A percentile compares a stretch with the other conserved stretches of the same genome.
Conservation (phyloP, 176 grass and related monocot genomes). For the Oryza coarctata region DNA sequence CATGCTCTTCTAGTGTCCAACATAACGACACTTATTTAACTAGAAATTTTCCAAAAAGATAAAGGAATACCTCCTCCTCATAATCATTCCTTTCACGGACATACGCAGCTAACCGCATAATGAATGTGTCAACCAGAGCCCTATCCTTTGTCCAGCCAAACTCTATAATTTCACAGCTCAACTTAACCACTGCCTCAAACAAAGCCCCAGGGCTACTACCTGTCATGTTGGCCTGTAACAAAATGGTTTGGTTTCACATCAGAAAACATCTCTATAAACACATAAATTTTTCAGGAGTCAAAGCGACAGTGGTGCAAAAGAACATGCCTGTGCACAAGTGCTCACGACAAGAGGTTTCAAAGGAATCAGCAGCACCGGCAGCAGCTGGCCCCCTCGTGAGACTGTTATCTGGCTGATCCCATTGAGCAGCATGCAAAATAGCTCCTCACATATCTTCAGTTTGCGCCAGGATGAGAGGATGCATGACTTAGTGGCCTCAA, state of each 20-base stretch:
- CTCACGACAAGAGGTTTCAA: slow-evolving; percentile 96
- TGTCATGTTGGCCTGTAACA: slow-evolving; percentile 72
- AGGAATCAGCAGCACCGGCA: slow-evolving; percentile 85
- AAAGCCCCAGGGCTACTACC: slow-evolving; percentile 77
- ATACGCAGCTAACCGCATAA: slow-evolving; percentile 95
- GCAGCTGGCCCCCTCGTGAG: slow-evolving; percentile 85
- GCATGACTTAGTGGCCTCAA: slow-evolving; percentile 88
- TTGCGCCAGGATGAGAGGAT: slow-evolving; percentile 95
- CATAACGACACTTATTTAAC: slow-evolving; percentile 9
- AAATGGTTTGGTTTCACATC: slow-evolving; percentile 25
- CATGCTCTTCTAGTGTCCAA: background rate
- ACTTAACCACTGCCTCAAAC: slow-evolving; percentile 85
- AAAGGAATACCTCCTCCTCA: slow-evolving; percentile 74
- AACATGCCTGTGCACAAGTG: slow-evolving; percentile 80
- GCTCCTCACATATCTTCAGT: slow-evolving; percentile 83
- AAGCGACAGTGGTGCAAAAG: background rate
- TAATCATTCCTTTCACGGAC: slow-evolving; percentile 97
- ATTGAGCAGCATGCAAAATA: slow-evolving; percentile 80
- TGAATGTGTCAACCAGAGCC: slow-evolving; percentile 95
- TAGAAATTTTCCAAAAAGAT: slow-evolving; percentile 5
- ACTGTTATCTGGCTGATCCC: slow-evolving; percentile 97
- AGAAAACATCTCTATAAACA: slow-evolving; percentile 31
- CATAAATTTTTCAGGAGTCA: slow-evolving; percentile 1
- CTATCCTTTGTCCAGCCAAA: slow-evolving; percentile 99
- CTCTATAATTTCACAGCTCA: slow-evolving; percentile 99